Percentiles rank a stretch among this genome's conserved stretches.
These are phyloP conservation scores for Annulohypoxylon maeteangense DNA, from an alignment of 495 filamentous ascomycete genomes.

Conservation along the genomic window DNA sequence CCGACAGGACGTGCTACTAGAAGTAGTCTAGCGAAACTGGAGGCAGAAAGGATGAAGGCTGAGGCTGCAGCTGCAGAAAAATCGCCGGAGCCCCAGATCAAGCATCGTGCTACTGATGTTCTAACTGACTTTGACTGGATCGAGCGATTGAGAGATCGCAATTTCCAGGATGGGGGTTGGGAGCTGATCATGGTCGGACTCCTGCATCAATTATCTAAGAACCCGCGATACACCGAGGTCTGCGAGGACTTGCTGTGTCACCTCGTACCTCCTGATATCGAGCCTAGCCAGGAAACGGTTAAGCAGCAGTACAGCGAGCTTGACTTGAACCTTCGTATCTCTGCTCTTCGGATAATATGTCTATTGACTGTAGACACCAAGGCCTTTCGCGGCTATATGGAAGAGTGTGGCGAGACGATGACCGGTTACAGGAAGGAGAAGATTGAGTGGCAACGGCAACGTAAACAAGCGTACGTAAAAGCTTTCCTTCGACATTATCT, in stretches of 20 bases:
- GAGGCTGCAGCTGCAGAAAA: slow-evolving; percentile 61
- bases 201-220: slow-evolving; percentile 82
- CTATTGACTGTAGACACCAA: slow-evolving; percentile 88
- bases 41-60: slow-evolving; percentile 71
- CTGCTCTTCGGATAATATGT: slow-evolving; percentile 85
- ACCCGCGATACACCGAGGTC: slow-evolving; percentile 69
- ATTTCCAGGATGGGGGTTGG: slow-evolving; percentile 93
- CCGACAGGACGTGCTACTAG: slow-evolving; percentile 78
- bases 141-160: slow-evolving; percentile 79
- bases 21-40: slow-evolving; percentile 83
- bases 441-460: slow-evolving; percentile 86
- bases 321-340: slow-evolving; percentile 83
- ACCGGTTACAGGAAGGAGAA: slow-evolving; percentile 93
- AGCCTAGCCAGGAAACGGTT: slow-evolving; percentile 79
- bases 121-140: slow-evolving; percentile 81
- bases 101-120: slow-evolving; percentile 84
- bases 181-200: slow-evolving; percentile 88
- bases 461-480: slow-evolving; percentile 80
- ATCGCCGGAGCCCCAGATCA: slow-evolving; percentile 54
- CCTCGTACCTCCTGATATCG: slow-evolving; percentile 78
- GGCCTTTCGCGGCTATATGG: slow-evolving; percentile 85
- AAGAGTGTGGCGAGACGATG: slow-evolving; percentile 91
- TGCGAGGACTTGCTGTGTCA: slow-evolving; percentile 83
- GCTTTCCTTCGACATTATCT: slow-evolving; percentile 4
- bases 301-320: slow-evolving; percentile 74